A percentile compares a stretch with the other conserved stretches of the same genome.
Evolutionary conservation across 129 eudicot species (phyloP).

Genomic region (Apium graveolens): DNA sequence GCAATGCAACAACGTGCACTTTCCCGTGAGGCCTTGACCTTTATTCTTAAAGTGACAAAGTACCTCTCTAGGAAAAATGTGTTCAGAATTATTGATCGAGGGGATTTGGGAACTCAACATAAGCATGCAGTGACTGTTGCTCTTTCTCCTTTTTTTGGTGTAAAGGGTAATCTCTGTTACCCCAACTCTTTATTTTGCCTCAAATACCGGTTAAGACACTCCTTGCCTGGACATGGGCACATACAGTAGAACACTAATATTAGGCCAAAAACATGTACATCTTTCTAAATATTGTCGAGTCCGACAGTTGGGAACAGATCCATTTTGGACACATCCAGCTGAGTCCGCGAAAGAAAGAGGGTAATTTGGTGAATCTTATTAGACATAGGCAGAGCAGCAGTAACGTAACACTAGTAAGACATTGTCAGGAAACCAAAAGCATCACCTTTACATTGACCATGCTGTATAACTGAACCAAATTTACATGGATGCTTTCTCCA

Average conservation of each 20-base stretch:
- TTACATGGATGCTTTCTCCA: not conserved
- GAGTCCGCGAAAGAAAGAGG: no score
- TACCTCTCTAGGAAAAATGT: not conserved
- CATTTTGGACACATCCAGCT: no score
- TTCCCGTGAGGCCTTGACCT: not conserved
- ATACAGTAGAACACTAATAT: no score
- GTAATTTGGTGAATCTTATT: not conserved
- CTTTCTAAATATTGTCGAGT: no score
- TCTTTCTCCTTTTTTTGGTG: not conserved
- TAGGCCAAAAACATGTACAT: no score
- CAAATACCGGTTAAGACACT: no score
- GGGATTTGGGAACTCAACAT: not conserved
- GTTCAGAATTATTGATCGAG: not conserved
- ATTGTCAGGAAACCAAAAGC: not conserved
- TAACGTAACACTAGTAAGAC: not conserved
- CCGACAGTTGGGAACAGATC: no score
- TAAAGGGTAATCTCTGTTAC: not conserved
- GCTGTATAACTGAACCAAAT: not conserved
- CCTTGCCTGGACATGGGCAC: no score
- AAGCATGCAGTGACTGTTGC: not conserved
- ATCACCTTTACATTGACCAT: not conserved
- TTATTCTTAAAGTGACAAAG: not conserved
- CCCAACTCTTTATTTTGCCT: no score
- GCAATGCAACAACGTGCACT: not conserved
- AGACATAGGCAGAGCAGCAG: not conserved